Base-by-base conservation (phyloP, 1,139 yeast genomes). In the Kluyveromyces sp. region DNA sequence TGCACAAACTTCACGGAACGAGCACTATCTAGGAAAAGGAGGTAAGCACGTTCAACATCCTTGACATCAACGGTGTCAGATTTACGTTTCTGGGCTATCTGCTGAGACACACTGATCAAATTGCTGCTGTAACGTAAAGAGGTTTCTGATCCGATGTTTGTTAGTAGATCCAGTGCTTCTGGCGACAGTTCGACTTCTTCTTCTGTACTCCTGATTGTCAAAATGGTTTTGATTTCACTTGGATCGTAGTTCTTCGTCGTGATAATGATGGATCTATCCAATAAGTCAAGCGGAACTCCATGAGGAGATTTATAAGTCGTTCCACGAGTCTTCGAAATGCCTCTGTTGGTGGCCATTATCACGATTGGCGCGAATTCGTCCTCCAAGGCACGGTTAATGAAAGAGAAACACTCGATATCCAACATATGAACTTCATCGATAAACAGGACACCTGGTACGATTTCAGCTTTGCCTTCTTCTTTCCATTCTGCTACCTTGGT, bases 371-470 rank as follows among this genome's bases (percentile, higher is more conserved):
- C 83, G 64, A 92, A 82, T 53, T 89, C 97, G 65, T 88, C 96
- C 69, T 94, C 99, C 50, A 94, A 74, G 6, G 98, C 97, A 53
- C 98, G 77, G 70, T 94, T 94, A 60, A 94, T 79, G 65, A 86
- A 94, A 20, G 98, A 84, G 61, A 92, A 94, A 64, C 96, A 83
- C 67, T 94, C 99, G 58, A 94, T 86, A 65, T 94, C 99, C 54
- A 94, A 78, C 97, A 94, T 94, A 68, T 94, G 98, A 43, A 89
- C 97, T 68, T 94, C 99, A 67, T 94, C 99, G 57, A 94, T 87
- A 66, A 94, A 94, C 57, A 94, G 72, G 11, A 94, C 98, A 54
- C 99, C 99, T n/a, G 98, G 97, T 41, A 88, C 84, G 53, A 94
- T 89, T 58, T 89, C 96, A 11, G 98, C 98, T 65, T 92, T 94